Conservation (phyloP, 2,329 filamentous ascomycete species). For the Boeremia exigua region DNA sequence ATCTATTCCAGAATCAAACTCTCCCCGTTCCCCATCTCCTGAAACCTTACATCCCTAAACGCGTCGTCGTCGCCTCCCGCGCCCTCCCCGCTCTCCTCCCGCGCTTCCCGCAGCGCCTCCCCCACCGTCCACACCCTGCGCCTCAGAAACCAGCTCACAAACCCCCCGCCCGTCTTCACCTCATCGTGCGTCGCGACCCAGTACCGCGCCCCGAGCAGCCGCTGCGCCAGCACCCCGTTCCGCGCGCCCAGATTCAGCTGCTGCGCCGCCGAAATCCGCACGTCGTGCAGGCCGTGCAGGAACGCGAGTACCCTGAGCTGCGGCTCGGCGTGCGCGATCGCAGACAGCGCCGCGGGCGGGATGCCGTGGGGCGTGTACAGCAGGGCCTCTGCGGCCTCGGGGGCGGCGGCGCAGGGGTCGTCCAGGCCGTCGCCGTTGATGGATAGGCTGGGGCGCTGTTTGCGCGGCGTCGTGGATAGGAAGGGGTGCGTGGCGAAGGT, state of each 20-base stretch:
- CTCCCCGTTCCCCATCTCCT: constrained; percentile 64
- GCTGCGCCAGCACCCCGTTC: constrained; percentile 65
- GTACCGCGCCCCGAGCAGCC: constrained; percentile 61
- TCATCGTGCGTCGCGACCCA: constrained; percentile 73
- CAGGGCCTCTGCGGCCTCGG: constrained; percentile 58
- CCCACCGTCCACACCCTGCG: constrained; percentile 52
- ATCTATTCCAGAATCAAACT: constrained; percentile 58
- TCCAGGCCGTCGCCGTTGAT: constrained; percentile 40
- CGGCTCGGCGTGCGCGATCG: constrained; percentile 54
- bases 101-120: constrained; percentile 57
- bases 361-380: constrained; percentile 72
- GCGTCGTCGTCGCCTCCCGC: constrained; percentile 26
- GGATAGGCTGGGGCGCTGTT: constrained; percentile 36
- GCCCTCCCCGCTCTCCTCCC: constrained; percentile 48
- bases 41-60: constrained; percentile 55
- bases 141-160: constrained; percentile 60
- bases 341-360: constrained; percentile 52
- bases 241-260: constrained; percentile 69
- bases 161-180: constrained; percentile 63
- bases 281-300: constrained; percentile 69
- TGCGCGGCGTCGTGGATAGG: constrained; percentile 36
- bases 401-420: constrained; percentile 12
- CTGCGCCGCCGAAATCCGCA: constrained; percentile 57
- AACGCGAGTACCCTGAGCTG: constrained; percentile 62
- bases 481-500: constrained; percentile 55